Evolutionary conservation across 2,329 filamentous ascomycete species (phyloP).

Genomic region (Cladosporium sphaerospermum): DNA sequence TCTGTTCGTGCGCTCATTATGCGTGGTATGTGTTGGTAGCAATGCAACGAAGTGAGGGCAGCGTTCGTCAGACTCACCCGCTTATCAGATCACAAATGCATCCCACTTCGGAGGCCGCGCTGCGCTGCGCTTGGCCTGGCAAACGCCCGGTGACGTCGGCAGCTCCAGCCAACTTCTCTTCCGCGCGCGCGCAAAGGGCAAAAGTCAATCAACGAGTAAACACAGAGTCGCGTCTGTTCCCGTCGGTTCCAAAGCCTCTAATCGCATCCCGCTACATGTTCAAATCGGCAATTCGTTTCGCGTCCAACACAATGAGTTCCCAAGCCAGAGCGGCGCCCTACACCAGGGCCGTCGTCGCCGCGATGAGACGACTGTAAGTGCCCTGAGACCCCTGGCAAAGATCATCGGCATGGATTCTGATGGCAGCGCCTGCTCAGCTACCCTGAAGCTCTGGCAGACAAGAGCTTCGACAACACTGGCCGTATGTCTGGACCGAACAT

Average conservation of each 20-base stretch:
- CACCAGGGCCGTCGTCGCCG: conserved; percentile 62
- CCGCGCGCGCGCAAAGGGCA: neutral
- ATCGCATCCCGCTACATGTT: conserved; percentile 21
- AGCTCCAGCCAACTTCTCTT: no score
- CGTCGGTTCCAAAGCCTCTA: no score
- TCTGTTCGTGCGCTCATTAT: conserved; percentile 41
- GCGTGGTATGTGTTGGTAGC: neutral
- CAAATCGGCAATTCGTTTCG: conserved; percentile 28
- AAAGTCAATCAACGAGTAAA: conserved; percentile 8
- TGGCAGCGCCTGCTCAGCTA: conserved; percentile 54
- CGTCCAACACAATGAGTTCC: conserved; percentile 35
- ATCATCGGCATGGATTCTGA: neutral
- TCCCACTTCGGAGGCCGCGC: neutral
- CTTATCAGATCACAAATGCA: neutral
- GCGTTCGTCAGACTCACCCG: neutral
- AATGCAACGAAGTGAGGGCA: neutral
- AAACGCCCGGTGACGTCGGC: no score
- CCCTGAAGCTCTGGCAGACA: conserved; percentile 81
- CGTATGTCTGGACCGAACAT: conserved; percentile 34
- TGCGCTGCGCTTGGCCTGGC: neutral
- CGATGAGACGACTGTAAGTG: conserved; percentile 72
- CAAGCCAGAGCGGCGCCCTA: conserved; percentile 50
- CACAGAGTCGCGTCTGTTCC: neutral
- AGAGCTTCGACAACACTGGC: conserved; percentile 94
- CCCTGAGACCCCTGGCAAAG: neutral